phyloP scores from a whole-genome alignment of 2,329 filamentous ascomycete genomes.

The Madurella fahalii region DNA sequence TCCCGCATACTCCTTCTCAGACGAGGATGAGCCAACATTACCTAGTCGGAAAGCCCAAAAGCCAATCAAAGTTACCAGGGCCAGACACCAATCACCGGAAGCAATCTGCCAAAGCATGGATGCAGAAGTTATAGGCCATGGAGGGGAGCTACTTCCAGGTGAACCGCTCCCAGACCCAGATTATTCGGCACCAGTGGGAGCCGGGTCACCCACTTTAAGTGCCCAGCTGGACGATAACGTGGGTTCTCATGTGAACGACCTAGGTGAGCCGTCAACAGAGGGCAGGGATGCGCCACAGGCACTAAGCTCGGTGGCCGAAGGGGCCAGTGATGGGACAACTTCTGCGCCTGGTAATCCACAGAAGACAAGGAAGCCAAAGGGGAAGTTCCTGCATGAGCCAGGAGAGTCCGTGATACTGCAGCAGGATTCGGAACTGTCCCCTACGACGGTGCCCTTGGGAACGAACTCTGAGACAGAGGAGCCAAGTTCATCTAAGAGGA shows the following conservation, averaged over 20 bases:
- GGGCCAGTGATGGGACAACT: background rate
- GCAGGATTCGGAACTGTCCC: background rate
- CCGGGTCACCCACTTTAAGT: conserved; percentile 3
- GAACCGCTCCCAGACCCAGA: background rate
- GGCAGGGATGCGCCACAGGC: too few relatives aligned
- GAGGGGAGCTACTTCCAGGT: background rate
- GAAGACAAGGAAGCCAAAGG: background rate
- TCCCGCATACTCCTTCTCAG: conserved; percentile 32
- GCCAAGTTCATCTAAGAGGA: background rate
- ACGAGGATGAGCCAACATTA: conserved; percentile 32
- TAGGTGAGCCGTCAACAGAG: background rate
- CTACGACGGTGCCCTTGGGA: background rate
- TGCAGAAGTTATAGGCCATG: background rate
- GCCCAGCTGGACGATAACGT: background rate
- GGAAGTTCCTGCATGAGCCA: background rate
- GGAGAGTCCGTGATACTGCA: background rate
- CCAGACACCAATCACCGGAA: background rate
- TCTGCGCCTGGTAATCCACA: background rate
- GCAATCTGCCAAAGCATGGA: background rate
- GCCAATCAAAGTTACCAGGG: background rate
- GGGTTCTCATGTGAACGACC: background rate
- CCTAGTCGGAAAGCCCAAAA: conserved; percentile 10
- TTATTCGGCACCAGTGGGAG: background rate
- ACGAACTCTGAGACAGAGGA: background rate
- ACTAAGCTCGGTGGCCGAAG: too few relatives aligned